Percentiles rank a stretch among this genome's conserved stretches.
These are phyloP conservation scores for Brasenia schreberi DNA, from an alignment of 164 flowering plant species.

Conservation along the genomic window DNA sequence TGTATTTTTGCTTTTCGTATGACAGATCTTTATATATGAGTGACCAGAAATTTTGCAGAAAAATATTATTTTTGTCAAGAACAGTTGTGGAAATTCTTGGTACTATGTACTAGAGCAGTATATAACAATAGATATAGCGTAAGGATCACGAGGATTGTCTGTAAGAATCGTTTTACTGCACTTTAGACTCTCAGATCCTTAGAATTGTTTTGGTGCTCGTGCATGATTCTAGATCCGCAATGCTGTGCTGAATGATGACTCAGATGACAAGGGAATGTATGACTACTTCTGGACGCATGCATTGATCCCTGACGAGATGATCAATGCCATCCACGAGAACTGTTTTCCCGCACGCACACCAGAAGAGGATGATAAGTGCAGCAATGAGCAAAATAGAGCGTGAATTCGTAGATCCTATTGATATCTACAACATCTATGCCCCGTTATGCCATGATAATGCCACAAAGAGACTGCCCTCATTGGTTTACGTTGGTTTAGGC, in stretches of 20 bases:
- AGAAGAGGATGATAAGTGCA: constrained; percentile 3
- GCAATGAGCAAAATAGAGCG: neutral
- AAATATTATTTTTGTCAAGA: neutral
- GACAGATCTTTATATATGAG: neutral
- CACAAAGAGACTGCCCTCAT: neutral
- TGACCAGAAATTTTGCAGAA: neutral
- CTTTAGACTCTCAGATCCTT: neutral
- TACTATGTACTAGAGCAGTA: neutral
- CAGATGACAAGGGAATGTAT: constrained; percentile 9
- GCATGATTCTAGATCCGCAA: constrained; percentile 31
- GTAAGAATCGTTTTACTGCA: no score
- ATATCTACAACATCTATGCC: constrained; percentile 31
- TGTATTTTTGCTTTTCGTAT: no score
- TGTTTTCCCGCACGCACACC: constrained; percentile 10
- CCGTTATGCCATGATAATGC: constrained; percentile 15
- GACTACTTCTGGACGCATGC: constrained; percentile 34
- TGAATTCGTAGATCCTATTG: constrained; percentile 9
- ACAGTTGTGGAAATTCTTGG: neutral
- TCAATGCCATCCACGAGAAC: constrained; percentile 7
- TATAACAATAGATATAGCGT: no score
- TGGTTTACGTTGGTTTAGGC: neutral
- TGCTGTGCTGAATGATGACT: constrained; percentile 22
- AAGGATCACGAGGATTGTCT: no score
- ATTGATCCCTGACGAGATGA: constrained; percentile 26
- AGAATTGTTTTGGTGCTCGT: neutral